Evolutionary conservation across 352 stramenopile genomes (phyloP), one percentile per base, ranked within the genome.

Genomic region (Globisporangium splendens): DNA sequence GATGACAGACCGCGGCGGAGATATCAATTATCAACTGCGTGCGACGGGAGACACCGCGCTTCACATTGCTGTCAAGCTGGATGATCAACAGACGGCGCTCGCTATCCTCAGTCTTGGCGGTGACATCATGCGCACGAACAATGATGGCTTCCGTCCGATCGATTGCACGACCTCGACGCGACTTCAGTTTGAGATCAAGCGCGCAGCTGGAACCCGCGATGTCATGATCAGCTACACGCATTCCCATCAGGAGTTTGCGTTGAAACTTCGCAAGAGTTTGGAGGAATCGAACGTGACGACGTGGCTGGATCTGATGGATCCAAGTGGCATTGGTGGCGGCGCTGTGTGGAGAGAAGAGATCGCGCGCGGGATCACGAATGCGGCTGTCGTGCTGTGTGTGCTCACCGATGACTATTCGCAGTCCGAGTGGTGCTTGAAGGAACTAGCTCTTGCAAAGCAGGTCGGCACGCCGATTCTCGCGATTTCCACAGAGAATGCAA

Each of bases 221-320:
- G 79, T 89, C 7, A 88, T 89, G 77, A 84, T 89, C 66, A 89
- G 77, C 50, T 89, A 87, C 62, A 89, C 79, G 18, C 79, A 87
- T 55, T 80, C 79, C 1, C 77, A 87, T 42, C 75, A 68, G 24
- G 73, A 86, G 51, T 86, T 88, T 69, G 75, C 78, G 13, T 70
- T 83, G 10, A 81, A 81, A 58, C 64, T 87, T 22, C 74, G 77
- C 21, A 82, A 80, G 58, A 79, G 66, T 20, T 31, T 88, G 8
- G 77, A 88, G 59, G 73, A 76, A 12, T 65, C 70, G 33, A 88
- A 86, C 54, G 83, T 88, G 41, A 88, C 77, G 4, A 78, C 74
- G 21, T 88, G 77, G 77, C 61, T 88, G 14, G 77, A 88, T 55
- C 56, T 83, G n/a, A 86, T 88, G 77, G 77, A 85, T 41, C 77